A percentile compares a stretch with the other conserved stretches of the same genome.
These are phyloP conservation scores for Sporormia fimetaria DNA, from an alignment of 495 filamentous ascomycete genomes.

Conservation along the genomic window DNA sequence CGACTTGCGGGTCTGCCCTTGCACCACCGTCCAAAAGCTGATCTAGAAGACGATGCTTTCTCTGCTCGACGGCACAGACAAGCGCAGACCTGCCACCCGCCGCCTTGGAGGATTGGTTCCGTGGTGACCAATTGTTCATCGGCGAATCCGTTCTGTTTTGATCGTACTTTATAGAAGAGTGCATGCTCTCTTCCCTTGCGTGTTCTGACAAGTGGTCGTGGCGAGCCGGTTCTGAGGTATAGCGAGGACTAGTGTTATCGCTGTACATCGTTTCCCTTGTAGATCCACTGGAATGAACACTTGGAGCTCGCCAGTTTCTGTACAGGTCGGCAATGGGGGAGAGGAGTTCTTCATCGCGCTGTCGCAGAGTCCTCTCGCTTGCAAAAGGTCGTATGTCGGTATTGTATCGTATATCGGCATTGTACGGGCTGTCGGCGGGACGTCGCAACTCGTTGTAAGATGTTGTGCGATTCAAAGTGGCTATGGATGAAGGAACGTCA, in stretches of 20 bases:
- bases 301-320: slow-evolving; percentile 4
- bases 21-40: slow-evolving; percentile 43
- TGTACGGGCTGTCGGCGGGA: too few species aligned
- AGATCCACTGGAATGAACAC: slow-evolving; percentile 1
- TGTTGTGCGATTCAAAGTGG: too few species aligned
- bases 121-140: slow-evolving; percentile 2
- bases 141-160: too few species aligned
- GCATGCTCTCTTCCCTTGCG: not conserved
- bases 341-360: not conserved
- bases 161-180: too few species aligned
- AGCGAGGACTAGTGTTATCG: not conserved
- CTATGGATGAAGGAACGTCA: too few species aligned
- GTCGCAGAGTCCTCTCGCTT: not conserved
- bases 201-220: not conserved
- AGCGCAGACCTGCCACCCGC: slow-evolving; percentile 34
- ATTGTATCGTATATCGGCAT: too few species aligned
- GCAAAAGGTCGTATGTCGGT: not conserved
- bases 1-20: slow-evolving; percentile 33
- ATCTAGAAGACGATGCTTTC: slow-evolving; percentile 39
- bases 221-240: not conserved
- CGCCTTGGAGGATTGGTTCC: slow-evolving; percentile 20
- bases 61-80: slow-evolving; percentile 23
- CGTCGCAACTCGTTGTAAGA: too few species aligned
- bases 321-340: not conserved
- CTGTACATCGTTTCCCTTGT: slow-evolving; percentile 6